These are phyloP conservation scores for Kentomonas sorsogonicus DNA, from an alignment of 208 protist species.

Conservation along the genomic window DNA sequence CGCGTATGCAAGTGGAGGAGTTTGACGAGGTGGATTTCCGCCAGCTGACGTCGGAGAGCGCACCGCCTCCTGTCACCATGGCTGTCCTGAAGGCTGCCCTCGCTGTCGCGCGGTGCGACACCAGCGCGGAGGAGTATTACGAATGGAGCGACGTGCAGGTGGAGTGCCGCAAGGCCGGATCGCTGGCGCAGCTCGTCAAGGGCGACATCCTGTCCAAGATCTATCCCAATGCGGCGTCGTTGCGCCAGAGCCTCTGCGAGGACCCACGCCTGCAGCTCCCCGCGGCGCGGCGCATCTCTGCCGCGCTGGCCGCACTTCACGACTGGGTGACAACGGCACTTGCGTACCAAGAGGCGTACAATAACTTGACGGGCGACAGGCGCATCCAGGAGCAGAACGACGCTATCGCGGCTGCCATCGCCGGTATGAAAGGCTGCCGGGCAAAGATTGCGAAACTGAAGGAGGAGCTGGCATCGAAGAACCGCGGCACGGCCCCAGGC, in stretches of 20 bases:
- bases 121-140: conserved; percentile 51
- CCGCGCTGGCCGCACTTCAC: conserved; percentile 38
- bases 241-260: conserved; percentile 21
- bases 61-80: conserved; percentile 48
- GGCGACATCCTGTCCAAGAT: conserved; percentile 38
- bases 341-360: conserved; percentile 64
- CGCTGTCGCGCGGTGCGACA: conserved; percentile 44
- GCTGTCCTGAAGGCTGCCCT: conserved; percentile 51
- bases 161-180: conserved; percentile 38
- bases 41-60: conserved; percentile 41
- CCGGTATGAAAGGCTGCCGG: conserved; percentile 54
- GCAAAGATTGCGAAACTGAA: conserved; percentile 59
- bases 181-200: conserved; percentile 28
- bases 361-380: conserved; percentile 38
- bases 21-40: conserved; percentile 51
- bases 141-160: conserved; percentile 58
- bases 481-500: conserved; percentile 12
- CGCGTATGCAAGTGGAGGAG: conserved; percentile 19
- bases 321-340: conserved; percentile 52
- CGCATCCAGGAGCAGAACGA: conserved; percentile 61
- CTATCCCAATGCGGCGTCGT: conserved; percentile 30
- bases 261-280: conserved; percentile 33
- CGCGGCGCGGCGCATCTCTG: conserved; percentile 33
- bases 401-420: conserved; percentile 42
- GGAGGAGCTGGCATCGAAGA: conserved; percentile 41